Conservation (phyloP, 169 alveolate species). For the Eimeria maxima region DNA sequence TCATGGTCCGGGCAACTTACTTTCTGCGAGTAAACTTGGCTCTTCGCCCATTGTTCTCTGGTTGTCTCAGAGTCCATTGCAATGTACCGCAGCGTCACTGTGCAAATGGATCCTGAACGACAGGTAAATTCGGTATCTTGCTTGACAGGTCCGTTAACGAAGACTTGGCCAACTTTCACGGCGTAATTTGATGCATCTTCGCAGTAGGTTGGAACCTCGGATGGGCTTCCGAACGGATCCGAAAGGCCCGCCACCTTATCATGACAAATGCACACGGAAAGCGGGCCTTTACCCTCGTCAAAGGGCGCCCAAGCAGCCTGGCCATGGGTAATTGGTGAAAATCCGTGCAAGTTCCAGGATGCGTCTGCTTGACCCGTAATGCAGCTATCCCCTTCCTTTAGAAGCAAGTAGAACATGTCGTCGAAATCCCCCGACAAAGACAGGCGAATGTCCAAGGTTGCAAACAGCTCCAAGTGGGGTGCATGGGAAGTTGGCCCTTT, state of each 20-base stretch:
- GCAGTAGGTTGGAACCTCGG: neutral
- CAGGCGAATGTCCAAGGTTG: slow-evolving; percentile 23
- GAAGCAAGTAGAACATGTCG: slow-evolving; percentile 37
- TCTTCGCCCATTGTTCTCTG: slow-evolving; percentile 48
- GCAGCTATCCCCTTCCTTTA: slow-evolving; percentile 38
- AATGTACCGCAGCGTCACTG: neutral
- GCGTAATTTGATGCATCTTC: slow-evolving; percentile 30
- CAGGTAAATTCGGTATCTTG: neutral
- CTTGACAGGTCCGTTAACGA: slow-evolving; percentile 54
- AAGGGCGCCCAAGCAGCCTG: slow-evolving; percentile 56
- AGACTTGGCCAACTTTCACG: slow-evolving; percentile 53
- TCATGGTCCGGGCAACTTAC: neutral
- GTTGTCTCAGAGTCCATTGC: slow-evolving; percentile 47
- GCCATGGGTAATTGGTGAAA: slow-evolving; percentile 30
- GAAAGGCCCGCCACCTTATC: slow-evolving; percentile 50
- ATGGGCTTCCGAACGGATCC: slow-evolving; percentile 23
- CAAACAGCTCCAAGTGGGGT: slow-evolving; percentile 16
- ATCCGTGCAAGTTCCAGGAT: slow-evolving; percentile 51
- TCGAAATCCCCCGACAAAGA: slow-evolving; percentile 45
- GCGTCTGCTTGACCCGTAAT: neutral
- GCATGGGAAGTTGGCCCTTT: slow-evolving; percentile 58
- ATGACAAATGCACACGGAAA: slow-evolving; percentile 66
- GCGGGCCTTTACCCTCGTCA: slow-evolving; percentile 12
- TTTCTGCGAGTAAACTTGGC: slow-evolving; percentile 44
- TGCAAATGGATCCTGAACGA: slow-evolving; percentile 51